phyloP scores from a whole-genome alignment of 495 filamentous ascomycete genomes.

The Eremomyces bilateralis region DNA sequence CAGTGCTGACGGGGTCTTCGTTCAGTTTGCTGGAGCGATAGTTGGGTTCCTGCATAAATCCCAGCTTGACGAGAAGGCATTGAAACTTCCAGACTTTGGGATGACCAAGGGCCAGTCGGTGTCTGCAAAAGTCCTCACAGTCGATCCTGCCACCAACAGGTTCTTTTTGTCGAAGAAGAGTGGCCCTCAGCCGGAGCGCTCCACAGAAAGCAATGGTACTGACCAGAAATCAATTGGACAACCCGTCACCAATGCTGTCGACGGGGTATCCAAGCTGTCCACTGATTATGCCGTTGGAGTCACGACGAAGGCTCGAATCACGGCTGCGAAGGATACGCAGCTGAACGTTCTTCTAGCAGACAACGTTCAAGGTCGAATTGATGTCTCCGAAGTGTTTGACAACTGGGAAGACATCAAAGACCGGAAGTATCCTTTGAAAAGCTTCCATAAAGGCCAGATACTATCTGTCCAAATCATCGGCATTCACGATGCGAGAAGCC shows the following conservation, averaged over 20 bases:
- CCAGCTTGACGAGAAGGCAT: conserved; percentile 43
- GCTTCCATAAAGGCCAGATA: conserved; percentile 46
- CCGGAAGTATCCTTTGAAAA: conserved; percentile 50
- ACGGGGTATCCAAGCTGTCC: conserved; percentile 37
- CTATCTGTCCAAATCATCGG: conserved; percentile 62
- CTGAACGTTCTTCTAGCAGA: conserved; percentile 79
- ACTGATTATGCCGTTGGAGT: conserved; percentile 55
- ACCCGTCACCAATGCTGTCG: conserved; percentile 41
- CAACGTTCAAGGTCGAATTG: conserved; percentile 75
- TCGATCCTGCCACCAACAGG: conserved; percentile 37
- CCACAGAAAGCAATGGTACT: conserved; percentile 8
- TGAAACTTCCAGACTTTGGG: conserved; percentile 50
- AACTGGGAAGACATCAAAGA: conserved; percentile 68
- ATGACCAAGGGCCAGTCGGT: conserved; percentile 50
- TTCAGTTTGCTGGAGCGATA: conserved; percentile 59
- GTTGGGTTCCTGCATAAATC: conserved; percentile 59
- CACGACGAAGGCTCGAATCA: conserved; percentile 55
- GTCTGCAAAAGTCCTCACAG: conserved; percentile 39
- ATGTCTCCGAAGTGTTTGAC: conserved; percentile 76
- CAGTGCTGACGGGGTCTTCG: conserved; percentile 52
- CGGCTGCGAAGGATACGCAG: conserved; percentile 68
- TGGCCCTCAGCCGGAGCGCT: conserved; percentile 15
- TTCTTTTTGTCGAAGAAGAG: conserved; percentile 29
- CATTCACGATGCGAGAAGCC: conserved; percentile 71
- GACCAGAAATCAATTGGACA: no score